These are phyloP conservation scores for Boletus subcaerulescens DNA, from an alignment of 768 basidiomycete species.

Conservation along the genomic window DNA sequence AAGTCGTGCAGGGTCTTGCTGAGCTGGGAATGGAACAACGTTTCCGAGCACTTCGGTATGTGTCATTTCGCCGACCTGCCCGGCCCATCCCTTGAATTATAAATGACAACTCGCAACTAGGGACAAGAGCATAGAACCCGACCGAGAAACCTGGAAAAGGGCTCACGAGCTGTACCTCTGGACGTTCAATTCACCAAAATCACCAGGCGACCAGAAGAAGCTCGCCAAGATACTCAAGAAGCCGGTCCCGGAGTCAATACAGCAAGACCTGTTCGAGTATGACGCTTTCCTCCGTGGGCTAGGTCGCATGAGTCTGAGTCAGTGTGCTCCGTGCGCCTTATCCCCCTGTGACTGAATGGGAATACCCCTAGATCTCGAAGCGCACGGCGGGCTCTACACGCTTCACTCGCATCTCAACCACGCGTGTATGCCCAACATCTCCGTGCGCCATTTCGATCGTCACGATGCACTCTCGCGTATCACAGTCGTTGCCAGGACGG, in stretches of 20 bases:
- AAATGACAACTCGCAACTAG: constrained; percentile 16
- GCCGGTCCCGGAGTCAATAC: constrained; percentile 45
- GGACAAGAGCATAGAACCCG: constrained; percentile 47
- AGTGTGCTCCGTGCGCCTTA: constrained; percentile 26
- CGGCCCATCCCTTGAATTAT: background rate
- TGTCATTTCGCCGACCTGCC: background rate
- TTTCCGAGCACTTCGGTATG: constrained; percentile 34
- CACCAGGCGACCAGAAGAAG: constrained; percentile 51
- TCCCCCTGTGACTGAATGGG: constrained; percentile 1
- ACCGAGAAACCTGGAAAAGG: constrained; percentile 63
- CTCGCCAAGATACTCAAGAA: constrained; percentile 54
- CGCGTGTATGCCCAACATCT: constrained; percentile 74
- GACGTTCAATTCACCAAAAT: constrained; percentile 61
- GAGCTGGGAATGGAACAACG: constrained; percentile 75
- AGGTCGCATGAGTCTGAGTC: constrained; percentile 80
- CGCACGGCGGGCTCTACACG: constrained; percentile 82
- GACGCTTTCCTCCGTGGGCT: constrained; percentile 70
- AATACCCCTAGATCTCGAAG: constrained; percentile 60
- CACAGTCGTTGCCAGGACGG: constrained; percentile 62
- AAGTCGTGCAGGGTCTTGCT: constrained; percentile 59
- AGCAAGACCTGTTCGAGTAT: constrained; percentile 66
- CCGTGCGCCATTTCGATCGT: constrained; percentile 73
- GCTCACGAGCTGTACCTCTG: constrained; percentile 55
- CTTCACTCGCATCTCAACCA: constrained; percentile 90
- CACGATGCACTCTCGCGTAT: constrained; percentile 70